Evolutionary conservation across 345 rosid genomes (phyloP), one percentile per base, ranked within the genome.

Genomic region (Viola odorata): DNA sequence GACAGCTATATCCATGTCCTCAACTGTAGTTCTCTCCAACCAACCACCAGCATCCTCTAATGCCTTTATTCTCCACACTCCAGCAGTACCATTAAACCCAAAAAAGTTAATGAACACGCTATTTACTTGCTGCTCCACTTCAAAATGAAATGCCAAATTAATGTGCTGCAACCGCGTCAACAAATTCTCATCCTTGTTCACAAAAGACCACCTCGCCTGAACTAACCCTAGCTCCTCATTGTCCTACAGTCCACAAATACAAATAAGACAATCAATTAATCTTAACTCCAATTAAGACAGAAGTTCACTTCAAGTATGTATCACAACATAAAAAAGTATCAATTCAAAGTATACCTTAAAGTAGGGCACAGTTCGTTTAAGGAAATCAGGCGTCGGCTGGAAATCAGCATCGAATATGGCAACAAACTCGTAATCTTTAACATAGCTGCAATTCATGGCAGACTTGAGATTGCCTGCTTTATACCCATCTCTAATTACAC

Each of bases 401-500:
- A 92, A 92, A 77, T 92, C 98, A 0, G 98, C 96, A 63, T 91
- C 98, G 14, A 89, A 91, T 63, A 91, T 91, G 68, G 98, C 89
- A 3, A 91, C 96, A 42, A 89, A 91, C 73, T 92, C 94, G 53
- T 83, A 87, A 75, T 89, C 94, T 74, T 87, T 87, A 55, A 87
- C 96, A 56, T 85, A 92, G 71, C 91, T 85, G 57, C 96, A 89
- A 58, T 78, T 83, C 98, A 92, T 92, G 3, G 98, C 98, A 49
- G 98, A 89, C 81, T 89, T 92, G 45, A 92, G 89, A 69, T 92
- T 92, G 12, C 98, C 98, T 51, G 98, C 98, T 73, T 92, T 92
- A 69, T 92, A 92, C 7, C 98, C 98, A 61, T 87, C 88, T 77
- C 98, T 79, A 14, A 85, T 73, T 12, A 82, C 86, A 5, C 98